A percentile compares a stretch with the other conserved stretches of the same genome.
These are phyloP conservation scores for Massariosphaeria phaeospora DNA, from an alignment of 495 filamentous ascomycete species.

Conservation along the genomic window DNA sequence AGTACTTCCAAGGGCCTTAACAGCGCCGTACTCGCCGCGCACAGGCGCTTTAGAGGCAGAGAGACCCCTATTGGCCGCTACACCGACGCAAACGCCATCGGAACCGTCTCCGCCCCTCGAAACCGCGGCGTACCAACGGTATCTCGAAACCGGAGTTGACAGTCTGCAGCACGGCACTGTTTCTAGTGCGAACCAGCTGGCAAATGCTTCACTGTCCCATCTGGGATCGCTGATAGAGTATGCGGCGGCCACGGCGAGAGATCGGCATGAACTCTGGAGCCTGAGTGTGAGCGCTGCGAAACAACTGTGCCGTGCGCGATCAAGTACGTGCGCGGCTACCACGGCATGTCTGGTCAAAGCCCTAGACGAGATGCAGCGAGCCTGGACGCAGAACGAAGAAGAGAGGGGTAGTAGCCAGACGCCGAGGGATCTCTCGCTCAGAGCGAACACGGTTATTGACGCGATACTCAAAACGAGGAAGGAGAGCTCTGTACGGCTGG, in stretches of 20 bases:
- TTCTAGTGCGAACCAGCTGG: slow-evolving; percentile 4
- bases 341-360: background rate
- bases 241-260: background rate
- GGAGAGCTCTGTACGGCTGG: background rate
- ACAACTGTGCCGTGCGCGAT: background rate
- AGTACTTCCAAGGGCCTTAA: too few species aligned
- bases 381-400: background rate
- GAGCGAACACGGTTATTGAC: background rate
- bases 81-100: background rate
- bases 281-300: background rate
- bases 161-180: background rate
- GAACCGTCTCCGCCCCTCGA: background rate
- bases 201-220: background rate
- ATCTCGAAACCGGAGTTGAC: background rate
- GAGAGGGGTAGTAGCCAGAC: background rate
- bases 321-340: slow-evolving; percentile 10
- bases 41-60: too few species aligned
- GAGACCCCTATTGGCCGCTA: background rate
- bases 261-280: background rate
- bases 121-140: background rate
- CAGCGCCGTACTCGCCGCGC: too few species aligned
- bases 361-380: background rate
- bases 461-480: slow-evolving; percentile 6
- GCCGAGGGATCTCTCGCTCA: background rate
- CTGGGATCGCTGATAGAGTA: slow-evolving; percentile 1